Evolutionary conservation across 148 eudicot genomes (phyloP).

Genomic region (Selenicereus undatus): DNA sequence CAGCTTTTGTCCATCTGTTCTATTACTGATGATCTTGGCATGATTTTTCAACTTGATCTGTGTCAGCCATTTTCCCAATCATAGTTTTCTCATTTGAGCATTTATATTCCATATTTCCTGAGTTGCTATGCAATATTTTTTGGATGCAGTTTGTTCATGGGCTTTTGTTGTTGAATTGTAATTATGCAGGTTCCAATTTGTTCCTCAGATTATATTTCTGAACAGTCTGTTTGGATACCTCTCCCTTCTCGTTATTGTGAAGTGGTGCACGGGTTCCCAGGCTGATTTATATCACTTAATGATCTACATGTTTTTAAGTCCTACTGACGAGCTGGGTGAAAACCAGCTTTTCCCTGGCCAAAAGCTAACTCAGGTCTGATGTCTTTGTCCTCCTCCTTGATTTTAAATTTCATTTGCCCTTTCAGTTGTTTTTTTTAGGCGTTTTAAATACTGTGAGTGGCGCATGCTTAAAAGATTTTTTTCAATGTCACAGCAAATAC

Average conservation of each 20-base stretch:
- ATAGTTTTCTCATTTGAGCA: background rate
- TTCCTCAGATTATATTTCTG: constrained; percentile 54
- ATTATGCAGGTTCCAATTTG: constrained; percentile 47
- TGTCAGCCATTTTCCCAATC: background rate
- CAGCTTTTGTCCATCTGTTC: background rate
- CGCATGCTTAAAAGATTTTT: background rate
- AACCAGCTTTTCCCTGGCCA: constrained; percentile 92
- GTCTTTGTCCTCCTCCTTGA: background rate
- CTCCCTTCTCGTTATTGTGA: constrained; percentile 44
- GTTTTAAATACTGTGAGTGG: background rate
- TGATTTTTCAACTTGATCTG: background rate
- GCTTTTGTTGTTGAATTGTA: background rate
- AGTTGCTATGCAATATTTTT: background rate
- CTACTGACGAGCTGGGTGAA: constrained; percentile 90
- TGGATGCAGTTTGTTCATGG: background rate
- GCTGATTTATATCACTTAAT: constrained; percentile 59
- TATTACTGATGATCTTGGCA: background rate
- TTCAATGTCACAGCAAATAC: constrained; percentile 50
- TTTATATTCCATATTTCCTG: background rate
- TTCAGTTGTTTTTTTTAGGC: background rate
- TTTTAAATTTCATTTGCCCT: background rate
- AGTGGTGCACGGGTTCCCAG: constrained; percentile 62
- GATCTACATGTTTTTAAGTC: constrained; percentile 64
- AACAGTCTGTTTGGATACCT: constrained; percentile 62
- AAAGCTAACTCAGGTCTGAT: constrained; percentile 63